Percentiles rank a stretch among this genome's conserved stretches.
Evolutionary conservation across 2,329 filamentous ascomycete species (phyloP).

Genomic region (Fusarium sp.): DNA sequence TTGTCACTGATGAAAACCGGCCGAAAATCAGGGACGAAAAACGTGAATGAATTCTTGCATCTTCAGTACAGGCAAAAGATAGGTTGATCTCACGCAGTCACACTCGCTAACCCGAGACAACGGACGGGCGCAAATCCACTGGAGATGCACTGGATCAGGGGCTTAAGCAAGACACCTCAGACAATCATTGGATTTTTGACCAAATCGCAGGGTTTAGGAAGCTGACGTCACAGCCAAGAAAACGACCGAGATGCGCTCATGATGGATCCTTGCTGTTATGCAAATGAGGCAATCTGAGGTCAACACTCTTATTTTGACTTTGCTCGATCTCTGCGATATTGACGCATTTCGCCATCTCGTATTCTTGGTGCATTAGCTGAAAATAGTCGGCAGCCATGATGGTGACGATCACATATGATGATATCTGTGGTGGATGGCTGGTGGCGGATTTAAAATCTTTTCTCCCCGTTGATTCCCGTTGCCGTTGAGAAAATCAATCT

Average conservation of each 20-base stretch:
- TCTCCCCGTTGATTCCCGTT: constrained; percentile 2
- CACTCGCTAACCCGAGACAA: constrained; percentile 23
- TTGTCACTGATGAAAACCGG: background rate
- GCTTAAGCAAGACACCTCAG: background rate
- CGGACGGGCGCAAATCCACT: constrained; percentile 22
- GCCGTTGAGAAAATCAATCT: constrained; percentile 6
- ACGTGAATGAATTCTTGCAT: background rate
- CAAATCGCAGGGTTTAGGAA: constrained; percentile 6
- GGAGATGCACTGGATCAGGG: background rate
- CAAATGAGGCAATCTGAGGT: constrained; percentile 14
- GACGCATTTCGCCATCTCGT: constrained; percentile 14
- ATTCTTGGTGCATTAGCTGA: constrained; percentile 1
- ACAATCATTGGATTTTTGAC: background rate
- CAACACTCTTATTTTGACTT: background rate
- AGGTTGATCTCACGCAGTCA: constrained; percentile 19
- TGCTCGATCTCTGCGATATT: constrained; percentile 9
- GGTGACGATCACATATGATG: constrained; percentile 4
- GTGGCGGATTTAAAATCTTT: constrained; percentile 7
- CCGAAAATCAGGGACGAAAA: background rate
- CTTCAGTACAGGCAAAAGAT: background rate
- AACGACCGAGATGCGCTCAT: constrained; percentile 16
- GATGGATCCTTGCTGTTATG: constrained; percentile 1
- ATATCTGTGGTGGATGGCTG: background rate
- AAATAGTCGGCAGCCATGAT: background rate
- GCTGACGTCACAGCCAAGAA: constrained; percentile 38